Conservation (phyloP, 225 moss, liverwort and hornwort genomes). For the Asterella californica region DNA sequence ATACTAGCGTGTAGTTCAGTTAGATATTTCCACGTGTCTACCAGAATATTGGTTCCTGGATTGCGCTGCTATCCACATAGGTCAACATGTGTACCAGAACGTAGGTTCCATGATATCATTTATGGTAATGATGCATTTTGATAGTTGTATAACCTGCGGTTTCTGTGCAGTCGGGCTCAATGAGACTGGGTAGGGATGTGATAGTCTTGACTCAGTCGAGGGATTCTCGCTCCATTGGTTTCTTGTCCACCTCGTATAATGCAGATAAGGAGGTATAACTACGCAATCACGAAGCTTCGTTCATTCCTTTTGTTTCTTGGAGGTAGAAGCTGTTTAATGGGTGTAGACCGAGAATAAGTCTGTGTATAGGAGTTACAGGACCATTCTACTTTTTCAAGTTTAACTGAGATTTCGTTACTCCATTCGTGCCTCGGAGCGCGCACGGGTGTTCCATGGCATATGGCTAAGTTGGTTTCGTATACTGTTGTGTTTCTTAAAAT, state of each 20-base stretch:
- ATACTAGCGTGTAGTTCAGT: too few species aligned
- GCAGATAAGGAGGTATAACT: slow-evolving; percentile 52
- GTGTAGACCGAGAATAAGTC: too few species aligned
- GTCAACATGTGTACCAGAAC: background rate
- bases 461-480: too few species aligned
- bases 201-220: slow-evolving; percentile 67
- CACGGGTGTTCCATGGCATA: too few species aligned
- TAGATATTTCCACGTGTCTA: too few species aligned
- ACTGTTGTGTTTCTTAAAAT: too few species aligned
- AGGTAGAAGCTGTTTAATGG: too few species aligned
- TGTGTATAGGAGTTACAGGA: too few species aligned
- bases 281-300: background rate
- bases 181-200: slow-evolving; percentile 77
- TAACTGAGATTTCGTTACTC: too few species aligned
- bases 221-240: slow-evolving; percentile 68
- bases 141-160: background rate
- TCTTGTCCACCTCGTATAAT: slow-evolving; percentile 76
- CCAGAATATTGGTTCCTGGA: background rate
- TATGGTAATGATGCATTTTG: background rate
- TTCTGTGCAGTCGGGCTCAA: slow-evolving; percentile 68
- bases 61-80: too few species aligned
- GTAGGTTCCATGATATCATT: background rate
- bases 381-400: too few species aligned
- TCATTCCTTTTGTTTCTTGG: background rate
- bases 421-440: too few species aligned